A percentile compares a stretch with the other conserved stretches of the same genome.
These are phyloP conservation scores for Tetradesmus obliquus DNA, from an alignment of 139 green algal genomes.

Conservation along the genomic window DNA sequence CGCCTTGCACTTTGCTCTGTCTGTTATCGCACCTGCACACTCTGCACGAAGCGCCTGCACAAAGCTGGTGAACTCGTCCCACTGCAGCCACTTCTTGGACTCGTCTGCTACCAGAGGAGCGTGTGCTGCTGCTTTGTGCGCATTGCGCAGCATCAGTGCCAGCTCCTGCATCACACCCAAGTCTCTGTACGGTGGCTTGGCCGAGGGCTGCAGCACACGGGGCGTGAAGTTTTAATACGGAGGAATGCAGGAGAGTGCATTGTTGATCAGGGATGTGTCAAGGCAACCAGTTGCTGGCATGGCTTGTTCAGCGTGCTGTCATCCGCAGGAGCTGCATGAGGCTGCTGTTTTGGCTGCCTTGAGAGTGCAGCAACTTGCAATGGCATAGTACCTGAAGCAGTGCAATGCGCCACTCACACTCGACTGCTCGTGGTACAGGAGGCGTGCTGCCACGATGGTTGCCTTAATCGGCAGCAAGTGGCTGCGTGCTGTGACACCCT, in stretches of 20 bases:
- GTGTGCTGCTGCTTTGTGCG: conserved; percentile 34
- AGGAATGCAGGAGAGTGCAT: neutral
- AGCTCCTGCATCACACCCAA: conserved; percentile 68
- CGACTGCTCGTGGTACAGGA: conserved; percentile 64
- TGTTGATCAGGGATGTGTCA: too few species aligned
- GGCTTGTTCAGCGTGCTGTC: neutral
- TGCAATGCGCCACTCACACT: conserved; percentile 14
- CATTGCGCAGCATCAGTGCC: conserved; percentile 53
- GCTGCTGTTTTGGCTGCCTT: too few species aligned
- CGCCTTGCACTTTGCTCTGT: neutral
- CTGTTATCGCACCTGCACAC: conserved; percentile 42
- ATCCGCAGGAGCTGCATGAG: neutral
- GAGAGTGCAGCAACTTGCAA: too few species aligned
- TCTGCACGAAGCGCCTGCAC: conserved; percentile 59
- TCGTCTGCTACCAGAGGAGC: conserved; percentile 51
- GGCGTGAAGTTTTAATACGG: neutral
- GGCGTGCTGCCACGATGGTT: conserved; percentile 59
- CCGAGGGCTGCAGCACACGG: neutral
- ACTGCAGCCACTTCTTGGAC: conserved; percentile 78
- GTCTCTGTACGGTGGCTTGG: conserved; percentile 52
- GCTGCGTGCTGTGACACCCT: conserved; percentile 16
- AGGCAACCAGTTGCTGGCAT: too few species aligned
- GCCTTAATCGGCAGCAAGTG: neutral
- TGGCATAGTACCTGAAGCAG: too few species aligned
- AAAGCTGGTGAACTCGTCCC: conserved; percentile 70